A percentile compares a stretch with the other conserved stretches of the same genome.
These are phyloP conservation scores for Dicorynia guianensis DNA, from an alignment of 306 rosid genomes.

Conservation along the genomic window DNA sequence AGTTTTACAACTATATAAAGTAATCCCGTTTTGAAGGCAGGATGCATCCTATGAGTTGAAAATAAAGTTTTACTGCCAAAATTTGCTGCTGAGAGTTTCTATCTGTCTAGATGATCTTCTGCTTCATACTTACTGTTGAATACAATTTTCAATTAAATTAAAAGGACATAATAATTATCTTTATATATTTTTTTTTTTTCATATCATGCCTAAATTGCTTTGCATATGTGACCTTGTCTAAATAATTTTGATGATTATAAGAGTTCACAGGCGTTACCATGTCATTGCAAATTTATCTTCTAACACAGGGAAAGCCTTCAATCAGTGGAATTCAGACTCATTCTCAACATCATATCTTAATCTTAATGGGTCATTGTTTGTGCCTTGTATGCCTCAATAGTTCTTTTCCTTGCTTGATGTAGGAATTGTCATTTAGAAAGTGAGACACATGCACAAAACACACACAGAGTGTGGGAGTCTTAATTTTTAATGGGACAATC, in stretches of 20 bases:
- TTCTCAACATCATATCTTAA: neutral
- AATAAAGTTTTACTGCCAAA: conserved; percentile 23
- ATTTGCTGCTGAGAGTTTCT: neutral
- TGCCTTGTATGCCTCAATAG: conserved; percentile 14
- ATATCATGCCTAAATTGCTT: conserved; percentile 15
- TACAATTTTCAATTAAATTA: conserved; percentile 31
- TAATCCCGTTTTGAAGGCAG: conserved; percentile 8
- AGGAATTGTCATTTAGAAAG: neutral
- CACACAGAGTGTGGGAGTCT: too few species aligned
- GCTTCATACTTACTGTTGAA: conserved; percentile 20
- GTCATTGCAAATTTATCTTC: neutral
- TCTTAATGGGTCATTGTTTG: neutral
- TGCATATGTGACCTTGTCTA: neutral
- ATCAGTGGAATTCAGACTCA: neutral
- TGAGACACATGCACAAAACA: too few species aligned
- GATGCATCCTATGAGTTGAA: conserved; percentile 6
- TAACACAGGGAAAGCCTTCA: neutral
- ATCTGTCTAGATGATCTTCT: conserved; percentile 24
- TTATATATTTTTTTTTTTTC: conserved; percentile 18
- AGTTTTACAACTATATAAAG: neutral
- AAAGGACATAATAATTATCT: conserved; percentile 26
- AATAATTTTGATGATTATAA: neutral
- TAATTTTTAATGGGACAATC: neutral
- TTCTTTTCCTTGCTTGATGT: too few species aligned
- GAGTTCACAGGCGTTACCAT: neutral